These are phyloP conservation scores for Colletotrichum sp. DNA, from an alignment of 2,329 filamentous ascomycete species.

Conservation along the genomic window DNA sequence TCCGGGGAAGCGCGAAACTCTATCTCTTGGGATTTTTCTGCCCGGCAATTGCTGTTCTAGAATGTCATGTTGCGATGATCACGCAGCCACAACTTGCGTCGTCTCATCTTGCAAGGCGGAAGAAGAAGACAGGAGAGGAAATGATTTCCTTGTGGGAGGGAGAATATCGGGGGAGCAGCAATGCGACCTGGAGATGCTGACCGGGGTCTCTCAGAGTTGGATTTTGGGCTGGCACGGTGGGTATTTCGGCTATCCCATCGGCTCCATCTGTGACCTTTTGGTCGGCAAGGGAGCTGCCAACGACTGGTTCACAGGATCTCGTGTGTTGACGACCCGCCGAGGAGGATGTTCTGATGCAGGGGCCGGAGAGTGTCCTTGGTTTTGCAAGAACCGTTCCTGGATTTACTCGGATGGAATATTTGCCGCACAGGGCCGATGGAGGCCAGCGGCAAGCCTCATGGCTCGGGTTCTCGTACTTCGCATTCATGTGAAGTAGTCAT, in stretches of 20 bases:
- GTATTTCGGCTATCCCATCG: not conserved
- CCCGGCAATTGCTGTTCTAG: not conserved
- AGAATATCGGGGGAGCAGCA: not conserved
- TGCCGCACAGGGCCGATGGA: not conserved
- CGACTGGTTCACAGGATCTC: not conserved
- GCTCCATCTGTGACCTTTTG: not conserved
- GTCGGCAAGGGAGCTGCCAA: not conserved
- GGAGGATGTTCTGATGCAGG: not conserved
- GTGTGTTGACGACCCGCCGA: not conserved
- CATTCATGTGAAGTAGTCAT: not conserved
- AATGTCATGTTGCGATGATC: not conserved
- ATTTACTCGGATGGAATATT: not conserved
- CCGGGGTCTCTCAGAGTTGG: not conserved
- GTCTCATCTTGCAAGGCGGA: not conserved
- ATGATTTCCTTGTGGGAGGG: not conserved
- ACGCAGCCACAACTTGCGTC: not conserved
- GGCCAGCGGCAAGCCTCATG: not conserved
- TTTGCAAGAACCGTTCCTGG: not conserved
- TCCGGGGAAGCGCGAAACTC: not conserved
- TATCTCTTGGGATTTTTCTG: not conserved
- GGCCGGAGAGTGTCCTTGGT: not conserved
- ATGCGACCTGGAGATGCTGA: not conserved
- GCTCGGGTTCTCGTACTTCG: not conserved
- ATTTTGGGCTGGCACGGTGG: not conserved
- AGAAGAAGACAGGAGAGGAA: not conserved